phyloP scores from a whole-genome alignment of 2,329 filamentous ascomycete genomes.

The Fusarium caatingaense region DNA sequence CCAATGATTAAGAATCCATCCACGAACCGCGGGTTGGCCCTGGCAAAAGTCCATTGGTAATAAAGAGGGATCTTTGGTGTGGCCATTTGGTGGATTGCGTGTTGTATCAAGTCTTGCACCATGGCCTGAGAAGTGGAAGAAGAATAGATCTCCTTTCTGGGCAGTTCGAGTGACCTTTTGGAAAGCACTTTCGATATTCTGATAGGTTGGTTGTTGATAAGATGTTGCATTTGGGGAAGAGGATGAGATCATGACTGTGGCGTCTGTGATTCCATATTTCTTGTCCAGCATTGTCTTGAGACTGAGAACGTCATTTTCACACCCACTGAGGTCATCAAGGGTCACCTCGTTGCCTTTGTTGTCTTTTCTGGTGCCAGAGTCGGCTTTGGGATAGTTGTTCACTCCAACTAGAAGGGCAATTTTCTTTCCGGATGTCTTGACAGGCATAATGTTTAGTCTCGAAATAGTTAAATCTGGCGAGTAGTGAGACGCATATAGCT shows the following conservation, averaged over 20 bases:
- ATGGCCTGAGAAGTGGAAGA: slow-evolving; percentile 24
- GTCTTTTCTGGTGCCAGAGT: not conserved
- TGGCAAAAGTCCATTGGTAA: slow-evolving; percentile 11
- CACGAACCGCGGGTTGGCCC: slow-evolving; percentile 6
- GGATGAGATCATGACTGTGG: not conserved
- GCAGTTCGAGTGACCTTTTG: not conserved
- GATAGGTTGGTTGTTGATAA: not conserved
- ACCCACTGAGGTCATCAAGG: not conserved
- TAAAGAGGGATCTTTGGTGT: slow-evolving; percentile 8
- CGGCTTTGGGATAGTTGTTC: not conserved
- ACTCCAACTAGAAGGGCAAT: not conserved
- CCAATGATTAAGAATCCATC: slow-evolving; percentile 20
- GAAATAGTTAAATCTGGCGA: too few relatives aligned
- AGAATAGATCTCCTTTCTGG: slow-evolving; percentile 14
- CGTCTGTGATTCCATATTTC: not conserved
- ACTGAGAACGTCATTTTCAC: not conserved
- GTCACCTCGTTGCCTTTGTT: not conserved
- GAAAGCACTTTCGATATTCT: slow-evolving; percentile 4
- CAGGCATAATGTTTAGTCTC: not conserved
- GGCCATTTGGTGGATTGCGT: not conserved
- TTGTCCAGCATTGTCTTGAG: not conserved
- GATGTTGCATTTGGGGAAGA: not conserved
- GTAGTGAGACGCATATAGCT: not conserved
- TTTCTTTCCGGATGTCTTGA: not conserved
- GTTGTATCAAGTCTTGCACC: not conserved